Base-by-base conservation (phyloP, 2,329 filamentous ascomycete genomes). In the Calonectria pauciramosa region DNA sequence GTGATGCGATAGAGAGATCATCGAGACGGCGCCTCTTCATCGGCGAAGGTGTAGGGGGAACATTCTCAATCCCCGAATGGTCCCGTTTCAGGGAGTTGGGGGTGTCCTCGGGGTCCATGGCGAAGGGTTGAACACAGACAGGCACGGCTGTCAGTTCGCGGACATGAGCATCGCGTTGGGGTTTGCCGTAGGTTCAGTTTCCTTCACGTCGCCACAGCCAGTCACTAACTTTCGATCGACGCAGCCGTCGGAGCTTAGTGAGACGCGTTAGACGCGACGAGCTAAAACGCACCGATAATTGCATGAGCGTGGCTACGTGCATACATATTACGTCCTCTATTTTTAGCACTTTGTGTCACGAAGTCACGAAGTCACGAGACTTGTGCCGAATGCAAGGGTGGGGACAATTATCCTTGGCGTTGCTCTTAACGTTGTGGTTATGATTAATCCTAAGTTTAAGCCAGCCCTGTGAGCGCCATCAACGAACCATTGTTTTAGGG, bases 1-100 rank as follows among this genome's bases (percentile, higher is more conserved):
- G 77, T 9, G 80, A 79, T 63, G 72, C 74, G 11, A 78, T 72
- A 9, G 75, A 73, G 11, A 79, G 73, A 41, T 80, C 79, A 49
- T 84, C 82, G n/a, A 85, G 69, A 73, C 79, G 82, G 59, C 80
- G 81, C 38, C 80, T 83, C 77, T 85, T 85, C 73, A 78, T 73
- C 9, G 83, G 71, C 5, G 79, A 60, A 28, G 83, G 82, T 49
- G 82, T 83, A n/a, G 77, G 71, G 20, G 74, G 72, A 26, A 76
- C 75, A 18, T 82, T 78, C 47, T 80, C 80, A 30, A 74, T 59
- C 38, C 77, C 73, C n/a, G 79, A 36, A 49, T 75, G 72, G 47
- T 59, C 64, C 79, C 80, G 76, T 72, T 82, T 83, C 60, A 80
- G 75, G 63, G 76, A 79, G 56, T 63, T 79, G 4, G 79, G 76